phyloP scores from a whole-genome alignment of 345 rosid species.

The Ceriops zippeliana region DNA sequence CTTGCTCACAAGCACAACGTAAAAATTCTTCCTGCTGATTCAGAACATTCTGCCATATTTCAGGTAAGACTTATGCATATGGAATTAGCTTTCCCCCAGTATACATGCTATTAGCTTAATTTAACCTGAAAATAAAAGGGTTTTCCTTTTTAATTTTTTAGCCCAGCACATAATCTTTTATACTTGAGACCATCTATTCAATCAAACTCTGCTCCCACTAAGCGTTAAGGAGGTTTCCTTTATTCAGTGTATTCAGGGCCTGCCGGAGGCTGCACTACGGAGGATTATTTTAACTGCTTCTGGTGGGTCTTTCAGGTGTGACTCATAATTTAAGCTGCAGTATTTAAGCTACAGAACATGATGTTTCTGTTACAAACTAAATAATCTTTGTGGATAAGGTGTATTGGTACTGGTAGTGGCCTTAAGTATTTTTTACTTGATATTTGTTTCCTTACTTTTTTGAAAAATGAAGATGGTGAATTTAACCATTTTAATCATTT shows the following conservation, averaged over 20 bases:
- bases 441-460: not conserved
- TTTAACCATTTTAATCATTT: constrained; percentile 22
- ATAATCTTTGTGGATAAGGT: too few species aligned
- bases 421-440: not conserved
- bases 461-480: not conserved
- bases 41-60: constrained; percentile 97
- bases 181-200: not conserved
- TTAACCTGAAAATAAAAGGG: too few species aligned
- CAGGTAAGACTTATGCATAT: constrained; percentile 49
- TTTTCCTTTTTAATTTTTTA: too few species aligned
- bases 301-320: constrained; percentile 97
- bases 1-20: constrained; percentile 84
- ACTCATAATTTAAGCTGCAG: constrained; percentile 18
- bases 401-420: too few species aligned
- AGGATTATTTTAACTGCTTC: constrained; percentile 90
- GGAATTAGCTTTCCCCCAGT: too few species aligned
- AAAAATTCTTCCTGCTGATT: constrained; percentile 97
- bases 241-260: constrained; percentile 92
- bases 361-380: too few species aligned
- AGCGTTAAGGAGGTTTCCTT: constrained; percentile 14
- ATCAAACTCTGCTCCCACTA: not conserved
- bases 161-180: constrained; percentile 6
- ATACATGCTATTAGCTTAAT: too few species aligned
- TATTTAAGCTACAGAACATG: constrained; percentile 14
- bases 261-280: constrained; percentile 81